Evolutionary conservation across 306 rosid genomes (phyloP).

Genomic region (Heteromeles arbutifolia): DNA sequence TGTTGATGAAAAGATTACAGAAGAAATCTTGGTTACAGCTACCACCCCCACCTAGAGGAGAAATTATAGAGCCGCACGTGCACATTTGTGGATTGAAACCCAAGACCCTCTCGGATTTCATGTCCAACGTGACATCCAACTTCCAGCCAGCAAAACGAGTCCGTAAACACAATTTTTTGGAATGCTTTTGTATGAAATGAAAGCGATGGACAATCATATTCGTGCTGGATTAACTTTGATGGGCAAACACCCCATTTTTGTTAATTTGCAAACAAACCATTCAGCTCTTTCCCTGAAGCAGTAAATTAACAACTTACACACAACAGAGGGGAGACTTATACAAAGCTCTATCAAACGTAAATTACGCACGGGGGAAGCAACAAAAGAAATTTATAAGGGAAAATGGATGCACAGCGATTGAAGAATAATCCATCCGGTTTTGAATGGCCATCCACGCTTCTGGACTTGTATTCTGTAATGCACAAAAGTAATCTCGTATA

Average conservation of each 20-base stretch:
- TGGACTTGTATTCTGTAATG: constrained; percentile 14
- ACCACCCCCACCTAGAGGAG: neutral
- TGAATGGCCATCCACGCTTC: constrained; percentile 20
- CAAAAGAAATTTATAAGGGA: constrained; percentile 11
- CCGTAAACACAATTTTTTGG: neutral
- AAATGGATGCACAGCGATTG: constrained; percentile 24
- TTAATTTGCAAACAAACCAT: constrained; percentile 20
- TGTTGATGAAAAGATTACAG: no score
- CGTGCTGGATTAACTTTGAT: neutral
- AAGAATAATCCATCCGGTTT: constrained; percentile 25
- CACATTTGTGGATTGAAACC: neutral
- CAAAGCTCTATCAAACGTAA: constrained; percentile 32
- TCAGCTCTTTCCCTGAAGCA: constrained; percentile 6
- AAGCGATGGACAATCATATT: neutral
- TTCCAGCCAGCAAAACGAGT: neutral
- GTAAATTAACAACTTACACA: constrained; percentile 30
- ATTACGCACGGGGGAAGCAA: constrained; percentile 9
- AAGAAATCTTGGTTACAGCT: no score
- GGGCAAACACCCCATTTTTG: constrained; percentile 18
- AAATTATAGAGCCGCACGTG: neutral
- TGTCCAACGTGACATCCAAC: neutral
- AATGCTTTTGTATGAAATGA: neutral
- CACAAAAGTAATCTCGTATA: constrained; percentile 1
- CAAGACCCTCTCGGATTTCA: neutral
- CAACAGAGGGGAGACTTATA: constrained; percentile 17